These are phyloP conservation scores for Phaffomyces thermotolerans DNA, from an alignment of 805 yeast species.

Conservation along the genomic window DNA sequence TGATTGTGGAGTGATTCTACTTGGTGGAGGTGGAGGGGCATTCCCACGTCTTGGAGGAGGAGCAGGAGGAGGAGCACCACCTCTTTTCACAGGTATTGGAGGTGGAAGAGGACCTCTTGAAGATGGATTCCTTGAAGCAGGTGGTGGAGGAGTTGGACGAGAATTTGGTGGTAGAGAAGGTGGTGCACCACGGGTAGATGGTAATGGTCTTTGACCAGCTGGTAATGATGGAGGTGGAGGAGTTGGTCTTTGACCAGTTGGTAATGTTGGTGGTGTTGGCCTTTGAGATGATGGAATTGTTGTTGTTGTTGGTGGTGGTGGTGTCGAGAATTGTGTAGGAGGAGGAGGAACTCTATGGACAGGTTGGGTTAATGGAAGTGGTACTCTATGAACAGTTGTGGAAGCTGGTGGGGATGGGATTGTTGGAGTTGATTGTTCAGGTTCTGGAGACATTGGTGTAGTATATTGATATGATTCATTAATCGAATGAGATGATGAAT, in stretches of 20 bases:
- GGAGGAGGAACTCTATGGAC: conserved; percentile 5
- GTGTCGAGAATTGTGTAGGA: not conserved
- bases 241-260: conserved; percentile 8
- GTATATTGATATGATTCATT: too few species aligned
- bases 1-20: conserved; percentile 9
- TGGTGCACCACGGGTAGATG: conserved; percentile 7
- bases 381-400: conserved; percentile 16
- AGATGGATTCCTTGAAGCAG: not conserved
- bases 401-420: conserved; percentile 23
- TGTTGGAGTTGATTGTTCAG: not conserved
- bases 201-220: not conserved
- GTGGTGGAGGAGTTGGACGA: conserved; percentile 1
- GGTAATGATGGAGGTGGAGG: conserved; percentile 1
- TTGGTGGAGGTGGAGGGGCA: conserved; percentile 18
- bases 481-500: conserved; percentile 26
- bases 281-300: conserved; percentile 23
- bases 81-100: conserved; percentile 25
- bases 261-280: conserved; percentile 20
- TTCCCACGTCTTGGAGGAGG: conserved; percentile 20
- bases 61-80: conserved; percentile 17
- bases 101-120: conserved; percentile 14
- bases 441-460: conserved; percentile 18
- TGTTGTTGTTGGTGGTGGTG: conserved; percentile 17
- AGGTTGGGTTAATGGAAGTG: conserved; percentile 17
- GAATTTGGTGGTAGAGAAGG: conserved; percentile 15